These are phyloP conservation scores for Dactylorhiza incarnata DNA, from an alignment of 106 monocot species.

Conservation along the genomic window DNA sequence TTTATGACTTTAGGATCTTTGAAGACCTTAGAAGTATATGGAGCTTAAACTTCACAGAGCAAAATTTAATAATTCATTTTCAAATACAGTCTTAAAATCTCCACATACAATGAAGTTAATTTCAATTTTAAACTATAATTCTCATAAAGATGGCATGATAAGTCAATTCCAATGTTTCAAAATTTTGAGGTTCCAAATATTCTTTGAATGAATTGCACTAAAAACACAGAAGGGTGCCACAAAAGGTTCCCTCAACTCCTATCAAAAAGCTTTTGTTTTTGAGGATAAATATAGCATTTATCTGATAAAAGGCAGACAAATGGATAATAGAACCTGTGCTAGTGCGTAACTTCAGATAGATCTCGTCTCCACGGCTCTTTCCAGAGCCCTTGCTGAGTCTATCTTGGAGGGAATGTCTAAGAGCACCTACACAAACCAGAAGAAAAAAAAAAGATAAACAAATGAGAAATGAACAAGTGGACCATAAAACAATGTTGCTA, in stretches of 20 bases:
- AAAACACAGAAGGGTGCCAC: background rate
- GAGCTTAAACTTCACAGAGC: no score
- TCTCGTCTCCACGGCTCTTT: slow-evolving; percentile 62
- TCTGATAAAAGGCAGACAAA: background rate
- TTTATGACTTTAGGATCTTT: background rate
- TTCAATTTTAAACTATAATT: background rate
- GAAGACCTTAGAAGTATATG: background rate
- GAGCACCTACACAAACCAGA: slow-evolving; percentile 53
- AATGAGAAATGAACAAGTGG: background rate
- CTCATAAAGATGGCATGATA: background rate
- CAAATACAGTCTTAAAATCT: no score
- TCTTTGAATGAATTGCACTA: background rate
- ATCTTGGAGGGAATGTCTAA: slow-evolving; percentile 90
- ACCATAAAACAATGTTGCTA: background rate
- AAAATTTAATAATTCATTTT: no score
- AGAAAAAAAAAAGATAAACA: background rate
- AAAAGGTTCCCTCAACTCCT: background rate
- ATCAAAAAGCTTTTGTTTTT: background rate
- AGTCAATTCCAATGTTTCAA: background rate
- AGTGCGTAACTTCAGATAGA: slow-evolving; percentile 75
- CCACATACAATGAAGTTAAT: background rate
- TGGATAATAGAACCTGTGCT: slow-evolving; percentile 57
- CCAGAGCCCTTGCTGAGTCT: slow-evolving; percentile 73
- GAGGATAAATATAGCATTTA: background rate
- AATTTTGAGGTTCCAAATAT: no score